A percentile compares a stretch with the other conserved stretches of the same genome.
Evolutionary conservation across 75 land plant genomes (phyloP).

Genomic region (Sequoia sempervirens): DNA sequence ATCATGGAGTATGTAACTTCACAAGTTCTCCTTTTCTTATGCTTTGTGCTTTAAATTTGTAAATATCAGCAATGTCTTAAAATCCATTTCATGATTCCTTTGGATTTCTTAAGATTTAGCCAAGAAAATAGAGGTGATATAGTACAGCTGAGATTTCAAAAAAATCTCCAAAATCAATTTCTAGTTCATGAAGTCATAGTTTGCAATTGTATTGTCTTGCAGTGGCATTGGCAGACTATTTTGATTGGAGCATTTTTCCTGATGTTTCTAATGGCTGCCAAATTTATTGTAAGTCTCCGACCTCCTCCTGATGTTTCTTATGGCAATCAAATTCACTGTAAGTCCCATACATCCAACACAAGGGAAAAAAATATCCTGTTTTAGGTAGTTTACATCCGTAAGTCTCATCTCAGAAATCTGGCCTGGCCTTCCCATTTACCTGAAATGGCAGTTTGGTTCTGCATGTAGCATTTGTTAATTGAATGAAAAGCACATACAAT

Average conservation of each 20-base stretch:
- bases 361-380: neutral
- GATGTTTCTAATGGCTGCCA: conserved; percentile 35
- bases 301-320: neutral
- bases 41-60: neutral
- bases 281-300: conserved; percentile 36
- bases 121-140: conserved; percentile 1
- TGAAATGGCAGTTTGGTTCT: neutral
- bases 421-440: neutral
- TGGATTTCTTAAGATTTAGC: neutral
- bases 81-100: neutral
- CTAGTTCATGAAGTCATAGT: neutral
- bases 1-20: conserved; percentile 39
- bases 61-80: neutral
- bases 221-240: conserved; percentile 69
- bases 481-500: neutral
- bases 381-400: neutral
- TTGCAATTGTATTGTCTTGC: conserved; percentile 6
- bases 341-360: too few species aligned
- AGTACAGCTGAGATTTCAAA: conserved; percentile 68
- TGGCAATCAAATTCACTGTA: neutral
- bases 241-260: conserved; percentile 36
- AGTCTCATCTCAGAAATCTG: neutral
- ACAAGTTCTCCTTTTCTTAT: neutral
- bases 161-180: conserved; percentile 35
- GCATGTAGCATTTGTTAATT: neutral